Evolutionary conservation across 2,329 filamentous ascomycete genomes (phyloP).

Genomic region (Mycosphaerelloides madeirae): DNA sequence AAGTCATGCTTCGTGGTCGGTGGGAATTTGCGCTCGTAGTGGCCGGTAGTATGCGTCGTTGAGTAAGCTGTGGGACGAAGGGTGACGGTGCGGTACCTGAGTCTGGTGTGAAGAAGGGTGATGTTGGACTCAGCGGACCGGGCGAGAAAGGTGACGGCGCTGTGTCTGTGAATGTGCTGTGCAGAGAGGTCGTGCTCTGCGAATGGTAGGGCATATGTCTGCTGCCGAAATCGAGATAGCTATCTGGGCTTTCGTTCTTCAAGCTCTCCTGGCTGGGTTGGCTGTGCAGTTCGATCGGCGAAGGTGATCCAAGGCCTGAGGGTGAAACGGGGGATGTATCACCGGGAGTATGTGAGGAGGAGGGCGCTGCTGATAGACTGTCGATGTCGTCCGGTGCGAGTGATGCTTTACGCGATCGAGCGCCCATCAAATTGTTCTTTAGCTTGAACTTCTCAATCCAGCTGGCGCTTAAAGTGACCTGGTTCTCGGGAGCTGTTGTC

Average conservation of each 20-base stretch:
- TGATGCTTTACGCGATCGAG: slow-evolving; percentile 52
- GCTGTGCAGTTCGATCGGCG: slow-evolving; percentile 59
- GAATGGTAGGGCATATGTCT: slow-evolving; percentile 63
- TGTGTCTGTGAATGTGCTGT: slow-evolving; percentile 62
- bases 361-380: slow-evolving; percentile 53
- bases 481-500: slow-evolving; percentile 64
- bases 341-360: slow-evolving; percentile 58
- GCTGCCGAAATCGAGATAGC: slow-evolving; percentile 56
- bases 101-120: slow-evolving; percentile 74
- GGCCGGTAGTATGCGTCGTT: slow-evolving; percentile 37
- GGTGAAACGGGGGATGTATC: slow-evolving; percentile 69
- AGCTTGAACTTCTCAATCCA: slow-evolving; percentile 97
- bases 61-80: slow-evolving; percentile 52
- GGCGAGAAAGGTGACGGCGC: slow-evolving; percentile 63
- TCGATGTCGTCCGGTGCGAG: slow-evolving; percentile 63
- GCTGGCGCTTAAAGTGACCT: slow-evolving; percentile 65
- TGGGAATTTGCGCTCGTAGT: slow-evolving; percentile 55
- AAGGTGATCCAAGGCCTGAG: slow-evolving; percentile 59
- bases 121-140: slow-evolving; percentile 67
- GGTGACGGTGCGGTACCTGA: slow-evolving; percentile 58
- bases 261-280: slow-evolving; percentile 66
- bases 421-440: slow-evolving; percentile 63
- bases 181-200: slow-evolving; percentile 61
- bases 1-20: slow-evolving; percentile 80
- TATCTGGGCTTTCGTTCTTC: slow-evolving; percentile 55